Evolutionary conservation across 2,329 filamentous ascomycete genomes (phyloP), one percentile per base, ranked within the genome.

Genomic region (Diaporthe ampelina): DNA sequence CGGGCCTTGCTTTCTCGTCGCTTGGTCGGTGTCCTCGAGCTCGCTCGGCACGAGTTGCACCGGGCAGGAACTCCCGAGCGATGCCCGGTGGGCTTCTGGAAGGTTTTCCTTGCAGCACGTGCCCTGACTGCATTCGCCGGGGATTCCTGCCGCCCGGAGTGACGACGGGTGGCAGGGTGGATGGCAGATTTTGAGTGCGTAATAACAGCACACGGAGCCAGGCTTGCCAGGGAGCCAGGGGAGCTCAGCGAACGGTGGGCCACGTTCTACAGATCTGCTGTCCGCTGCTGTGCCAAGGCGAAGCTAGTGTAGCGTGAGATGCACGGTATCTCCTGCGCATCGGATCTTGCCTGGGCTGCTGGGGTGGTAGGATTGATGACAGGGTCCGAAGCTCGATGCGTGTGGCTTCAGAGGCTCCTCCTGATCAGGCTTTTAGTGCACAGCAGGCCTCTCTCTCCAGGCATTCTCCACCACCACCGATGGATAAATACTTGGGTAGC

Each of bases 231-330:
- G n/a, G n/a, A n/a, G n/a, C n/a, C n/a, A n/a, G n/a, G n/a, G 29
- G 29, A 37, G 37, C 37, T 37, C 13, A 32, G 4, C 45, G n/a
- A 40, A 13, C 40, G 29, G 32, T 26, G 21, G 63, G 19, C 45
- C 63, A 40, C 48, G 63, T 54, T 68, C 19, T 68, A 37, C 32
- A 68, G n/a, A 40, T 68, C 32, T 68, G 63, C 48, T 68, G 63
- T 13, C 48, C 48, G 63, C 48, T 26, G 48, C 4, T 24, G n/a
- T 40, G 63, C 48, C 63, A 68, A 68, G 45, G 48, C 63, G 63
- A 37, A 19, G 32, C 63, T 54, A 54, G 32, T 54, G 45, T 52
- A 67, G 45, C 17, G 56, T 26, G 40, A 61, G 56, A 52, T 52
- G 56, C 43, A 52, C 19, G 56, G 45, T 52, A 24, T 37, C 21